A percentile compares a stretch with the other conserved stretches of the same genome.
Evolutionary conservation across 768 basidiomycete genomes (phyloP).

Genomic region (Lepiota venenata): DNA sequence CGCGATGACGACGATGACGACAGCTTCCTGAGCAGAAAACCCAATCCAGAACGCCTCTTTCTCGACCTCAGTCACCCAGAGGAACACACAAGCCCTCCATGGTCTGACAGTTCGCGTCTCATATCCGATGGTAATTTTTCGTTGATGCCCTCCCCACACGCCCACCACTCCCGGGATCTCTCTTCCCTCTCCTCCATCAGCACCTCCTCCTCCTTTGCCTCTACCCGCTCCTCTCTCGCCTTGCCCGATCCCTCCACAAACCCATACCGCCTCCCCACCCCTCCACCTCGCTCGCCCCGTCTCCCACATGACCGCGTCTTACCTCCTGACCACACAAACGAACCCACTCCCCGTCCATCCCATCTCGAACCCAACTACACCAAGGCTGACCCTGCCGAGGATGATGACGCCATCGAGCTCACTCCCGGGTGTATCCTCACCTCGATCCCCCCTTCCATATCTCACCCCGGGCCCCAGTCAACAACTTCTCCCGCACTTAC

Average conservation of each 20-base stretch:
- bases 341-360: slow-evolving; percentile 26
- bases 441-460: slow-evolving; percentile 14
- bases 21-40: slow-evolving; percentile 3
- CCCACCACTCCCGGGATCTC: slow-evolving; percentile 1
- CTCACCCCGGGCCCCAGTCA: slow-evolving; percentile 5
- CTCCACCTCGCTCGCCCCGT: slow-evolving; percentile 22
- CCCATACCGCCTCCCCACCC: neutral
- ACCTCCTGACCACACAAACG: slow-evolving; percentile 11
- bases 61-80: slow-evolving; percentile 14
- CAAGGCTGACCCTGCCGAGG: slow-evolving; percentile 16
- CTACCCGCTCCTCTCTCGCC: slow-evolving; percentile 16
- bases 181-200: slow-evolving; percentile 17
- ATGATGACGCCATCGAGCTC: slow-evolving; percentile 20
- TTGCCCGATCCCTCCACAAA: slow-evolving; percentile 8
- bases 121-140: neutral
- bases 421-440: slow-evolving; percentile 22
- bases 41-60: slow-evolving; percentile 19
- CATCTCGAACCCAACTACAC: slow-evolving; percentile 21
- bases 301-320: slow-evolving; percentile 16
- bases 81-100: neutral
- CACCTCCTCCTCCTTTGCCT: slow-evolving; percentile 17
- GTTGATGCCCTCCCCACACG: neutral
- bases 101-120: too few relatives aligned
- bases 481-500: slow-evolving; percentile 15
- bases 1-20: slow-evolving; percentile 5